A percentile compares a stretch with the other conserved stretches of the same genome.
These are phyloP conservation scores for Phtheirospermum japonicum DNA, from an alignment of 257 asterid species.

Conservation along the genomic window DNA sequence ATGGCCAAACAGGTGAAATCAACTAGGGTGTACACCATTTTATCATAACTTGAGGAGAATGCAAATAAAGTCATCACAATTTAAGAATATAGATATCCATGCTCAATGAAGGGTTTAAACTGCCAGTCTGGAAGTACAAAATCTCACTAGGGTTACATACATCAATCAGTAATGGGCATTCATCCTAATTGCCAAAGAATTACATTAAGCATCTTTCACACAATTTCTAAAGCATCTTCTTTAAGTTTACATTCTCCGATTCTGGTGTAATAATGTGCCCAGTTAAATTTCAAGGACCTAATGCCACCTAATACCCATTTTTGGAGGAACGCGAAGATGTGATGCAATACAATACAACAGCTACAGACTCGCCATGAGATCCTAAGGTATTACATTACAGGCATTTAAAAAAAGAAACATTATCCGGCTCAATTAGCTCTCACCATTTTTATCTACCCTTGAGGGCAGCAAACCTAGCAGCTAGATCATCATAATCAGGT, in stretches of 20 bases:
- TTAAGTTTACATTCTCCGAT: no score
- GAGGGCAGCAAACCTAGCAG: conserved; percentile 85
- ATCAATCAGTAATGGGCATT: no score
- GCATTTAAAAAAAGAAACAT: not conserved
- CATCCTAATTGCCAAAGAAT: no score
- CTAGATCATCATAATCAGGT: conserved; percentile 92
- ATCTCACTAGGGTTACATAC: no score
- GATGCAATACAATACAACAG: not conserved
- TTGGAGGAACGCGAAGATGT: no score
- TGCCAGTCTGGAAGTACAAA: no score
- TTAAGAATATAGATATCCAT: no score
- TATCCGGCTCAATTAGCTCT: conserved; percentile 3
- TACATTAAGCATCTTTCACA: not conserved
- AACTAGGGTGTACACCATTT: no score
- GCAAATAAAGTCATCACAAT: no score
- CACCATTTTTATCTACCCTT: conserved; percentile 47
- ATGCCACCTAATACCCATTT: not conserved
- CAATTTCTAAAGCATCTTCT: not conserved
- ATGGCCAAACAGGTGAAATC: no score
- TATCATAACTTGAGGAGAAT: no score
- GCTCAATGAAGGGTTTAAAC: no score
- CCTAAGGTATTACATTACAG: not conserved
- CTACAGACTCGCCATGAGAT: not conserved
- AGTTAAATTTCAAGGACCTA: not conserved
- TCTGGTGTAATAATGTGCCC: not conserved